These are phyloP conservation scores for Pseudocohnilembus persalinus DNA, from an alignment of 169 alveolate species.

Conservation along the genomic window DNA sequence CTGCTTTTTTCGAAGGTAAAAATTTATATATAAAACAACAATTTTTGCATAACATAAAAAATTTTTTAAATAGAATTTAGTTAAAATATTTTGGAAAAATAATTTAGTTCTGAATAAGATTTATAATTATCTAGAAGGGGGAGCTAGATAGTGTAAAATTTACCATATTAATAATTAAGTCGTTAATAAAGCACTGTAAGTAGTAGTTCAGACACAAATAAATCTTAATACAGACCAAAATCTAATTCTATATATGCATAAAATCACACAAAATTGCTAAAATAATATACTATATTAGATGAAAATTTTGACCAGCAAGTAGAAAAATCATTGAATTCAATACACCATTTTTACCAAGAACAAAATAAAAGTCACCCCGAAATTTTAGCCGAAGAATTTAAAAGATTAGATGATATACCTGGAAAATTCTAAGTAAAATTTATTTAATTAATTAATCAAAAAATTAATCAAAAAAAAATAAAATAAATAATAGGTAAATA, in stretches of 20 bases:
- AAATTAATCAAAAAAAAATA: too few species aligned
- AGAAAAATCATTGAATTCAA: background rate
- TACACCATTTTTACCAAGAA: background rate
- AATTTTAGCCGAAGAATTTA: background rate
- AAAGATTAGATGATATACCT: background rate
- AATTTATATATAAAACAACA: too few species aligned
- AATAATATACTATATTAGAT: background rate
- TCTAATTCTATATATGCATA: background rate
- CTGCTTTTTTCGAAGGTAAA: background rate
- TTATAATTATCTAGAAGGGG: too few species aligned
- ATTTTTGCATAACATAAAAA: too few species aligned
- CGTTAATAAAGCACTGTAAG: too few species aligned
- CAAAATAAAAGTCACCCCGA: background rate
- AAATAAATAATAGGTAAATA: background rate
- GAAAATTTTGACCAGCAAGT: background rate
- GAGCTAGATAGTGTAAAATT: too few species aligned
- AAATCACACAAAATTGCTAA: background rate
- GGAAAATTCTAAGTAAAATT: background rate
- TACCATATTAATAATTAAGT: too few species aligned
- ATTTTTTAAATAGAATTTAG: too few species aligned
- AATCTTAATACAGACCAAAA: too few species aligned
- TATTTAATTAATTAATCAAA: too few species aligned
- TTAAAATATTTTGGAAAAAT: too few species aligned
- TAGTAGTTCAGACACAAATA: background rate
- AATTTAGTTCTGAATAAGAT: too few species aligned